A percentile compares a stretch with the other conserved stretches of the same genome.
These are phyloP conservation scores for Kodamaea fukazawae DNA, from an alignment of 805 yeast species.

Conservation along the genomic window DNA sequence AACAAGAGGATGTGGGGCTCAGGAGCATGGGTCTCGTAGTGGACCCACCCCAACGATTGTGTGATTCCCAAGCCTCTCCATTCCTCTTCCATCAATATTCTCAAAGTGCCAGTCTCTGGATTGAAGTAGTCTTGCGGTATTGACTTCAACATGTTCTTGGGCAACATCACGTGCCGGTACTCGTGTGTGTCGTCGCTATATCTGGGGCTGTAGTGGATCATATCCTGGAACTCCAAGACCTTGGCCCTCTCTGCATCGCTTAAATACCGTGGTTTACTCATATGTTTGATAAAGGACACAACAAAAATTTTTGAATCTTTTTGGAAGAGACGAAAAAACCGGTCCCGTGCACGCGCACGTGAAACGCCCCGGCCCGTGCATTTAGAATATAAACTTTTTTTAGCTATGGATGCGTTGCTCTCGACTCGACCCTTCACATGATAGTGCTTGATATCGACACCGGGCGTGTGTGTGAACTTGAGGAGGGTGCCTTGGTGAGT, in stretches of 20 bases:
- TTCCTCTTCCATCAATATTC: conserved; percentile 90
- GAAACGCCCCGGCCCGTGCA: too few species aligned
- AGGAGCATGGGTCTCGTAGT: conserved; percentile 96
- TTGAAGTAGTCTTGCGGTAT: conserved; percentile 94
- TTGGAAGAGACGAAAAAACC: too few species aligned
- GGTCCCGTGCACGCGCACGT: too few species aligned
- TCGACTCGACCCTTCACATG: too few species aligned
- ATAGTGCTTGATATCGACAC: too few species aligned
- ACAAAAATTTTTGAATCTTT: too few species aligned
- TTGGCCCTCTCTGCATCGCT: conserved; percentile 82
- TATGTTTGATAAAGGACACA: too few species aligned
- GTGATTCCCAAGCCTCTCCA: conserved; percentile 99
- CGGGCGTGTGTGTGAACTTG: too few species aligned
- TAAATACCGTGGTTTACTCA: conserved; percentile 64
- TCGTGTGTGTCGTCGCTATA: conserved; percentile 91
- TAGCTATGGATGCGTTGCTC: too few species aligned
- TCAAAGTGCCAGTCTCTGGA: conserved; percentile 88
- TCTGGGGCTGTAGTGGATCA: conserved; percentile 90
- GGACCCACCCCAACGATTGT: conserved; percentile 96
- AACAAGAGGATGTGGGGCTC: conserved; percentile 95
- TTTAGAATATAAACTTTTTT: too few species aligned
- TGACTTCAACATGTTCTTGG: conserved; percentile 90
- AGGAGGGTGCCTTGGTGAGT: too few species aligned
- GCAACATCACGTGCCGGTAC: conserved; percentile 95
- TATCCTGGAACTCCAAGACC: conserved; percentile 86